A percentile compares a stretch with the other conserved stretches of the same genome.
Conservation (phyloP, 1,284 basidiomycete genomes). For the Pyrrhoderma lamaoense region DNA sequence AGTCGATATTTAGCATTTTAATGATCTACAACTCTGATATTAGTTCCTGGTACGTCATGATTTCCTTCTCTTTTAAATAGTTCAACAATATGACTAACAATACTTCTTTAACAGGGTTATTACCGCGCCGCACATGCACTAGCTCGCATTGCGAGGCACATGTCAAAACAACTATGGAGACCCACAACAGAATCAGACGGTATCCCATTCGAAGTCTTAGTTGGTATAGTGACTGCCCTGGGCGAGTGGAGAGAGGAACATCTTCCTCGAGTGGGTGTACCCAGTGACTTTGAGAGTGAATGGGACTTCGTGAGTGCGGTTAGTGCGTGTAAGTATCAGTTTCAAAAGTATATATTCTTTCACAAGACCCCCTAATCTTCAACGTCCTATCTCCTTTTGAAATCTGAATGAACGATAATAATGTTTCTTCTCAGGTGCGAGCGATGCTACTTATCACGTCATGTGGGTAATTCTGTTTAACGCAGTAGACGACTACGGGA, state of each 20-base stretch:
- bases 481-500: constrained; percentile 77
- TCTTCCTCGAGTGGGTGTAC: constrained; percentile 75
- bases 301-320: constrained; percentile 89
- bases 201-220: constrained; percentile 58
- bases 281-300: constrained; percentile 70
- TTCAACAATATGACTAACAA: neutral
- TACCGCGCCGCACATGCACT: constrained; percentile 73
- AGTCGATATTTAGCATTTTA: constrained; percentile 10
- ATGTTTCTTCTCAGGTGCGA: constrained; percentile 54
- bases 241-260: constrained; percentile 72
- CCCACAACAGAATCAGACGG: constrained; percentile 70
- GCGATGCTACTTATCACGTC: constrained; percentile 85
- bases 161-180: constrained; percentile 73
- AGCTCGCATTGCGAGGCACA: constrained; percentile 70
- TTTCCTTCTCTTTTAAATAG: constrained; percentile 9
- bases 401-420: too few species aligned
- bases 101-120: constrained; percentile 46
- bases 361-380: too few species aligned
- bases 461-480: constrained; percentile 80
- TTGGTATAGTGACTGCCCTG: constrained; percentile 52
- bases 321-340: constrained; percentile 60
- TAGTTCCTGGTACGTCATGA: constrained; percentile 33
- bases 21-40: constrained; percentile 9
- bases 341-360: too few species aligned
- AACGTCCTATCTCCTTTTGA: too few species aligned